A percentile compares a stretch with the other conserved stretches of the same genome.
Evolutionary conservation across 139 green algal genomes (phyloP).

Genomic region (Coelastrella sp.): DNA sequence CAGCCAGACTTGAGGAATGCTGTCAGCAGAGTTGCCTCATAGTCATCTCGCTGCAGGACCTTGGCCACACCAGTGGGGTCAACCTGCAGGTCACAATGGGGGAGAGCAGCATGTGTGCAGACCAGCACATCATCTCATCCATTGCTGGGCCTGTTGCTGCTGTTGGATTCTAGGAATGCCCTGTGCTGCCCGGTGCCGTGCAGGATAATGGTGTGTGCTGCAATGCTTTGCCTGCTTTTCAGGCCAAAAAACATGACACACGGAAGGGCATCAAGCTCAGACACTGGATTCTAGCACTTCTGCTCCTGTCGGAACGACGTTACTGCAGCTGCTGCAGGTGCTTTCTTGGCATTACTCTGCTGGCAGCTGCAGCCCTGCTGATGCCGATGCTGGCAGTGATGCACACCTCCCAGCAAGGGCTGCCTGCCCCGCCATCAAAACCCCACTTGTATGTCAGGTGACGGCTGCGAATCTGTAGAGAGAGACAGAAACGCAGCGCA

Average conservation of each 20-base stretch:
- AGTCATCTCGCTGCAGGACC: slow-evolving; percentile 42
- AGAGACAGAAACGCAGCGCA: neutral
- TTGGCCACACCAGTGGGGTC: slow-evolving; percentile 40
- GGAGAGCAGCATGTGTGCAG: neutral
- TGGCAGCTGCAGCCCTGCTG: neutral
- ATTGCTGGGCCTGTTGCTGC: no score
- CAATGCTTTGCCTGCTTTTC: neutral
- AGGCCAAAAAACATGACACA: neutral
- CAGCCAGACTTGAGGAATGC: slow-evolving; percentile 13
- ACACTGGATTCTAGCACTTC: neutral
- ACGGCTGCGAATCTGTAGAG: slow-evolving; percentile 21
- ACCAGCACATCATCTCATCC: no score
- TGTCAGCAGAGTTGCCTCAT: slow-evolving; percentile 34
- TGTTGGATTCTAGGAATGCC: no score
- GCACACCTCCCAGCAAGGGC: slow-evolving; percentile 36
- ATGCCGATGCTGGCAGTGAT: neutral
- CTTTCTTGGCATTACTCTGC: neutral
- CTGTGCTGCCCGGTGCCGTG: no score
- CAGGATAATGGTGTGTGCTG: no score
- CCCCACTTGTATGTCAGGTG: slow-evolving; percentile 45
- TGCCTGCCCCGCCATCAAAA: slow-evolving; percentile 21
- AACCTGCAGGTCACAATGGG: neutral
- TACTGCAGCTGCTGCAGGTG: neutral
- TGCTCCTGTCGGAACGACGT: neutral
- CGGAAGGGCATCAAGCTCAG: neutral